Conservation (phyloP, 495 filamentous ascomycete species). For the Talaromyces liani region DNA sequence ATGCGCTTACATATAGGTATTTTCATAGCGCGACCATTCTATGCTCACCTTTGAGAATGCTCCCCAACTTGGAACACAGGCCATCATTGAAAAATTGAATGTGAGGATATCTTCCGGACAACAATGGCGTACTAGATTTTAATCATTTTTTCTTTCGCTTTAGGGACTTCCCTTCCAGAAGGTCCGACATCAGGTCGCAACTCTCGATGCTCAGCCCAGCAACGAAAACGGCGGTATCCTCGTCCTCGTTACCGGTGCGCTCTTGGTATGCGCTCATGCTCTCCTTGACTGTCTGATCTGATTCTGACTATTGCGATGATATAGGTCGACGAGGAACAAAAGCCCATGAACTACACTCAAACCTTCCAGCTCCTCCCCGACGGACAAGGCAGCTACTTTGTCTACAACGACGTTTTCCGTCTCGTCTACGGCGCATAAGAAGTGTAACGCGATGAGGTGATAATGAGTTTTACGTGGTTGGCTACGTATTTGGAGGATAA, state of each 20-base stretch:
- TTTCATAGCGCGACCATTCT: conserved; percentile 64
- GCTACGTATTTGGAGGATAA: neutral
- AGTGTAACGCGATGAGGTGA: neutral
- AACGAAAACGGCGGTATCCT: conserved; percentile 56
- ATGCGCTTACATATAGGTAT: neutral
- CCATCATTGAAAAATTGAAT: conserved; percentile 69
- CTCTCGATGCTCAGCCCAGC: conserved; percentile 70
- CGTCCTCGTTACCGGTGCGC: conserved; percentile 76
- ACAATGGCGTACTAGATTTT: neutral
- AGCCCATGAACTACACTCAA: conserved; percentile 81
- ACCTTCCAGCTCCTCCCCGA: conserved; percentile 74
- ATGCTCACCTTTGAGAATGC: conserved; percentile 87
- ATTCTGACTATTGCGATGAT: conserved; percentile 3
- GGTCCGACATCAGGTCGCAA: conserved; percentile 61
- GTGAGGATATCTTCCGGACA: conserved; percentile 39
- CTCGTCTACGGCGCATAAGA: conserved; percentile 52
- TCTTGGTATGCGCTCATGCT: conserved; percentile 52
- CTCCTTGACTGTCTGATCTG: neutral
- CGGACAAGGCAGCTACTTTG: conserved; percentile 61
- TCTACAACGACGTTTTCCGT: conserved; percentile 90
- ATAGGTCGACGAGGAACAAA: conserved; percentile 74
- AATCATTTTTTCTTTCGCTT: neutral
- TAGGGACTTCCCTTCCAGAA: conserved; percentile 74
- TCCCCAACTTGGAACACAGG: conserved; percentile 44
- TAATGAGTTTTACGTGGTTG: neutral